Evolutionary conservation across 305 asterid genomes (phyloP), one percentile per base, ranked within the genome.

Genomic region (Fraxinus greggii): DNA sequence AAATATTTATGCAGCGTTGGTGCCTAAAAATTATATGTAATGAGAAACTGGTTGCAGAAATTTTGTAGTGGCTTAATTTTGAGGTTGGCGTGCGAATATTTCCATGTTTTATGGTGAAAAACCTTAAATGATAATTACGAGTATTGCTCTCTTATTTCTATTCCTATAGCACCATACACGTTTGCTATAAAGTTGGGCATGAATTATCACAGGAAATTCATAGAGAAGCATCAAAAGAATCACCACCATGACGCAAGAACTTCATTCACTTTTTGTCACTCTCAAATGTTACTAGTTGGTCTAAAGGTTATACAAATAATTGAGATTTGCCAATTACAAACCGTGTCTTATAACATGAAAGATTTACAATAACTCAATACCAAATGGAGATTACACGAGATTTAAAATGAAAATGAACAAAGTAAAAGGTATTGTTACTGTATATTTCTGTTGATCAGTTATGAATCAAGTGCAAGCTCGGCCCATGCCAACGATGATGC

Each of bases 401-500:
- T 63, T 32, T 51, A 32, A 79, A 75, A 81, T 33, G 61, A 38
- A 79, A 65, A 23, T 13, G 40, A 78, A 67, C 26, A 81, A 79
- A 56, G 59, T 31, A 33, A 70, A 63, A n/a, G 31, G 78, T 73
- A 77, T 70, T 24, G 56, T 73, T 82, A 61, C 74, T 65, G 8
- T 83, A 84, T 77, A 48, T n/a, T 54, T 54, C 26, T 4, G 65
- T 54, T 54, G 26, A 54, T 54, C 65, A 19, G 80, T 87, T 84
- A 94, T 3, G 93, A 88, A 7, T 95, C 90, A 61, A 95, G 97
- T 0, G 93, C 93, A 31, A 95, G 97, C 85, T 95, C 98, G 1
- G 99, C 97, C 98, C 98, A 93, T 7, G 98, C 99, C 82, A 96
- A 84, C 42, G 97, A 92, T 3, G 99, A 91, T 0, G 93, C 92